Base-by-base conservation (phyloP, 192 early-diverging fungal species). In the Entomortierella beljakovae region DNA sequence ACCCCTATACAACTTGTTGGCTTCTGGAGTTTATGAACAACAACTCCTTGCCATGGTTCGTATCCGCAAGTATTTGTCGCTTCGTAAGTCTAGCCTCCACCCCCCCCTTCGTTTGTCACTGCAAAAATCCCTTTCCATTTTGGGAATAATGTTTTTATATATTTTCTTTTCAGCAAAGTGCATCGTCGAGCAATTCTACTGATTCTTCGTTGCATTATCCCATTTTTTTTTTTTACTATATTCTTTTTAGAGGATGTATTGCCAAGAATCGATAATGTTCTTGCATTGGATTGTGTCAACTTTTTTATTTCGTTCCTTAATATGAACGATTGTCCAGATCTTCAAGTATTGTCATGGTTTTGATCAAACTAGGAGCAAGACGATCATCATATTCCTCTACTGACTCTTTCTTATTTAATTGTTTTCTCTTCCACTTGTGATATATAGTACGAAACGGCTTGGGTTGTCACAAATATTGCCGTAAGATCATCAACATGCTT, bases 391-490 rank as follows among this genome's bases (percentile, higher is more conserved):
- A n/a, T n/a, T n/a, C n/a, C n/a, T n/a, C n/a, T n/a, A n/a, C n/a
- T n/a, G n/a, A n/a, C n/a, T n/a, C 37, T 38, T 2, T 51, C 25
- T 52, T 11, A n/a, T 40, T 33, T 16, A 8, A 35, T 28, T 28
- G 6, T 8, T 13, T 0, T 37, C 16, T 38, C 26, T 64, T 16
- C 22, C 13, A 34, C 29, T 51, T 26, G 0, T 38, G 6, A 18
- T 26, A 11, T 67, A 31, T 56, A 79, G 74, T 79, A 79, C 61
- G 74, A 79, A 28, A 79, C 74, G 1, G 74, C 74, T 1, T 79
- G 74, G 74, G 74, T 79, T 28, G 74, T 79, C 29, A 79, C 74
- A 18, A 79, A 79, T 38, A 79, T 79, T 51, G 74, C 74, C n/a
- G 74, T 79, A 79, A 57, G 74, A 66, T 18, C 32, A 34, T 10